Conservation (phyloP, 306 rosid species). For the Echinosophora koreensis region DNA sequence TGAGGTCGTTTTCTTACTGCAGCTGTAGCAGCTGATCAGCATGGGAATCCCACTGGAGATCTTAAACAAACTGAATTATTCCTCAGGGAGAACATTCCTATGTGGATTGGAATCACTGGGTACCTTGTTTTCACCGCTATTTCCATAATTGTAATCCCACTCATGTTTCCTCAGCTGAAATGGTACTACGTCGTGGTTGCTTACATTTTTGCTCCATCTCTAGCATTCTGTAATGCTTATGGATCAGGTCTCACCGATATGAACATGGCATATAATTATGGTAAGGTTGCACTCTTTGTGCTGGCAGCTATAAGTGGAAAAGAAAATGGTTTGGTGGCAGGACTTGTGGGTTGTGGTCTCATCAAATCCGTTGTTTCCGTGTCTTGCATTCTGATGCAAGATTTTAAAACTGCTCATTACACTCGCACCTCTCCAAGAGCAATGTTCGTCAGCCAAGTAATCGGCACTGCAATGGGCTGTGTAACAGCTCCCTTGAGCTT, state of each 20-base stretch:
- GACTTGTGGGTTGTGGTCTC: conserved; percentile 83
- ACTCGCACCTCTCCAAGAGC: conserved; percentile 86
- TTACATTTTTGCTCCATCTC: conserved; percentile 76
- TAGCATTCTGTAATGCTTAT: conserved; percentile 94
- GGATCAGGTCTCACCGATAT: conserved; percentile 96
- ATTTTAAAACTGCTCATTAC: conserved; percentile 87
- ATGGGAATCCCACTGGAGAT: conserved; percentile 46
- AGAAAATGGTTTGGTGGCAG: conserved; percentile 56
- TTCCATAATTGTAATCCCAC: conserved; percentile 68
- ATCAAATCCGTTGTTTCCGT: conserved; percentile 77
- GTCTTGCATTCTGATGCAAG: conserved; percentile 91
- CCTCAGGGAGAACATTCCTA: conserved; percentile 72
- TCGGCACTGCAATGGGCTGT: conserved; percentile 84
- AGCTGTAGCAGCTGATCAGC: conserved; percentile 50
- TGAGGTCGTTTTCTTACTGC: conserved; percentile 21
- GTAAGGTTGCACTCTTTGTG: conserved; percentile 81
- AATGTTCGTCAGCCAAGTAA: conserved; percentile 83
- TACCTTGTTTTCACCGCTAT: conserved; percentile 38
- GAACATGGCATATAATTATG: conserved; percentile 97
- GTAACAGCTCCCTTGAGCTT: conserved; percentile 80
- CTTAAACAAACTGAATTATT: conserved; percentile 59
- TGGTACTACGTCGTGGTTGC: conserved; percentile 57
- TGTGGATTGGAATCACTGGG: conserved; percentile 59
- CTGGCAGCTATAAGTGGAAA: conserved; percentile 67
- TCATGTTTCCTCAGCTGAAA: conserved; percentile 48